phyloP scores from a whole-genome alignment of 495 filamentous ascomycete species.

The Daldinia caldariorum region DNA sequence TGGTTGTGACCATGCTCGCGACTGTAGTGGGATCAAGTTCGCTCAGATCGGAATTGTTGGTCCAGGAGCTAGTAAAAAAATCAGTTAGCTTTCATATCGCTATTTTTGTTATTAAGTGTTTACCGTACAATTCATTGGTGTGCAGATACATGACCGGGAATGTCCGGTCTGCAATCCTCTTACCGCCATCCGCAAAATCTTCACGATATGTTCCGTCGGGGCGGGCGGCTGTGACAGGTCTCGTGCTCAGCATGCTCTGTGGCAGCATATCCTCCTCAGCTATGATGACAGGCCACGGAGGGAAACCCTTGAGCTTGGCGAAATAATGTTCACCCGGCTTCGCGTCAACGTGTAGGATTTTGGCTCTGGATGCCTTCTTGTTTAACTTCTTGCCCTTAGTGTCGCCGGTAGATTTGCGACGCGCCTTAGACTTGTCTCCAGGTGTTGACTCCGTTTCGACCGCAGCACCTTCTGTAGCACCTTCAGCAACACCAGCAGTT shows the following conservation, averaged over 20 bases:
- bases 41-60: slow-evolving; percentile 78
- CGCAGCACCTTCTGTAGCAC: slow-evolving; percentile 34
- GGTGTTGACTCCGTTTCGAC: slow-evolving; percentile 38
- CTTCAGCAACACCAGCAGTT: slow-evolving; percentile 40
- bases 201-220: slow-evolving; percentile 83
- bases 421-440: slow-evolving; percentile 57
- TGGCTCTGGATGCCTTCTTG: slow-evolving; percentile 80
- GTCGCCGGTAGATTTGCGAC: slow-evolving; percentile 75
- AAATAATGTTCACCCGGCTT: slow-evolving; percentile 88
- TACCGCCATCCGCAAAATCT: slow-evolving; percentile 83
- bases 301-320: slow-evolving; percentile 87
- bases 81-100: slow-evolving; percentile 29
- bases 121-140: slow-evolving; percentile 91
- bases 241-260: slow-evolving; percentile 69
- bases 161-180: slow-evolving; percentile 81
- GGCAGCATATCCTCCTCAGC: slow-evolving; percentile 94
- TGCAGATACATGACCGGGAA: slow-evolving; percentile 93
- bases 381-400: slow-evolving; percentile 82
- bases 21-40: slow-evolving; percentile 76
- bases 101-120: not conserved
- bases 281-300: slow-evolving; percentile 89
- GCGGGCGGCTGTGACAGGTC: slow-evolving; percentile 83
- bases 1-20: slow-evolving; percentile 68
- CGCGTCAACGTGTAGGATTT: slow-evolving; percentile 76
- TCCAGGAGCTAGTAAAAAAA: slow-evolving; percentile 73